Base-by-base conservation (phyloP, 805 yeast genomes). In the Isabelozyma gotoi region DNA sequence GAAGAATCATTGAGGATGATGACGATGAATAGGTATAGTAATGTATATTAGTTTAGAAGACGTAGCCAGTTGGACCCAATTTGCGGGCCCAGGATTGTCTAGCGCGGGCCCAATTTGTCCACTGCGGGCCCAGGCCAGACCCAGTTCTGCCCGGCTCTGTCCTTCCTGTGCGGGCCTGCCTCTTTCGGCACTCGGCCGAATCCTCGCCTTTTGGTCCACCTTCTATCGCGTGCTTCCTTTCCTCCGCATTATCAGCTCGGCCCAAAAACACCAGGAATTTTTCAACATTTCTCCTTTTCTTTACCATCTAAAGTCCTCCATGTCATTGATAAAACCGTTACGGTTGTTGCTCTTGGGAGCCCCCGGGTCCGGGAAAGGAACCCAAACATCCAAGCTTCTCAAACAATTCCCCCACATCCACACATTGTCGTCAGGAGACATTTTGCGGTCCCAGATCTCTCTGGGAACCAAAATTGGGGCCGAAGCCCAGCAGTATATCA, bases 291-390 rank as follows among this genome's bases (percentile, higher is more conserved):
- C n/a, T 32, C 34, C 7, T 14, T 14, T 16, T 32, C 34, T 16
- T 32, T 32, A n/a, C n/a, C n/a, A n/a, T n/a, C n/a, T n/a, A 10
- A 14, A 14, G 34, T 10, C 17, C 16, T 12, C 34, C 18, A 39
- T 37, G 32, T 38, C 24, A 16, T 36, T 40, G 11, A 38, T 42
- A 18, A 46, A 44, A 36, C 83, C 91, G 1, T 59, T 85, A 14
- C 70, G 97, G 53, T 63, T 89, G 32, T 72, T 91, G 19, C 70
- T 91, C 7, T 67, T 92, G 19, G 97, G 97, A 3, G 96, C 97
- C 0, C 98, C 98, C 0, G 98, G 98, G 0, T 77, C 96, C 1
- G 98, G 98, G 1, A 91, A 91, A 60, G 97, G 97, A 1, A 91
- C 98, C 0, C 87, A 85, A 51, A 85, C 96, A 0, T 66, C 85